Base-by-base conservation (phyloP, 1,284 basidiomycete genomes). In the Ganoderma lucidum region DNA sequence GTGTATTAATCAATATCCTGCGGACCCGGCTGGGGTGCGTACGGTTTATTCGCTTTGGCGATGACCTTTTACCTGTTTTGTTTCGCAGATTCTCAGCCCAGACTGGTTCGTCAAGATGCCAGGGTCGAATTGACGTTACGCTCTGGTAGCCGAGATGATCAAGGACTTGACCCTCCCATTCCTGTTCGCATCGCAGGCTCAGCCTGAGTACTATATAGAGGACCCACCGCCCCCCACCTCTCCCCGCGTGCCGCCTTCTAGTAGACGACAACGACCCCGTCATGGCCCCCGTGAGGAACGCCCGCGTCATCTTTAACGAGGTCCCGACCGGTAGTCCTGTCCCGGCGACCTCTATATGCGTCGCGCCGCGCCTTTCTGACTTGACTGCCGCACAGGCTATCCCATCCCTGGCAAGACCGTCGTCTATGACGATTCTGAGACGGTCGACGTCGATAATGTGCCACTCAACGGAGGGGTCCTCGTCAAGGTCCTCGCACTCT, bases 401-500 rank as follows among this genome's bases (percentile, higher is more conserved):
- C 74, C 81, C 83, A 81, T 12, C 83, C 80, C 67, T 86, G 87
- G 15, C 79, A 81, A 84, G 69, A 85, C 83, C 3, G 81, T 83
- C 14, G 78, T 85, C 12, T 85, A 86, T 70, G 86, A 88, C 67
- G 77, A 74, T 1, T 81, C 81, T 0, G 73, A 82, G 63, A 81
- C 78, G 0, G 86, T 90, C 71, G 87, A 90, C 72, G 72, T 85
- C 45, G 85, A 87, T 2, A 83, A 72, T 23, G 83, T 83, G 0
- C 74, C 83, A 3, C 78, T 88, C 23, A 77, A 87, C 64, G 88
- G 88, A n/a, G 87, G 87, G 1, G 77, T 87, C 70, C 78, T 90
- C 23, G 69, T 86, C 65, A 88, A 88, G 78, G 81, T 82, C 4
- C 78, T 88, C 28, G 81, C 81, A 0, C 73, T 87, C 5, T 84